phyloP scores from a whole-genome alignment of 2,329 filamentous ascomycete genomes.

The Talaromyces albobiverticillius region DNA sequence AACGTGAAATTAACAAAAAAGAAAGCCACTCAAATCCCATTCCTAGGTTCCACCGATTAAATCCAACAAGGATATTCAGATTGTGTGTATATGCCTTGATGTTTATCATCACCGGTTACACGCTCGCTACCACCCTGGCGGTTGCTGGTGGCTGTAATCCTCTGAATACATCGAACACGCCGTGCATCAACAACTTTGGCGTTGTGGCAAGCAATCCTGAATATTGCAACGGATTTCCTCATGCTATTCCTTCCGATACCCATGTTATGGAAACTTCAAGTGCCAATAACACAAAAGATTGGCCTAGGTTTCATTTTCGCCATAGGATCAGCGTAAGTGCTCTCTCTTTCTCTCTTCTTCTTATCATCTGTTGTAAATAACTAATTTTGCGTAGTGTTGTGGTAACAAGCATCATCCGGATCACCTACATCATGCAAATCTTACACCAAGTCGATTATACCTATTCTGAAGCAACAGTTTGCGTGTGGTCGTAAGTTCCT shows the following conservation, averaged over 20 bases:
- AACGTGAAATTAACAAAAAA: background rate
- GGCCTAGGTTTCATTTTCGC: constrained; percentile 41
- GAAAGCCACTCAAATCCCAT: background rate
- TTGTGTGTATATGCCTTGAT: background rate
- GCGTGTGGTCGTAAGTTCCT: constrained; percentile 2
- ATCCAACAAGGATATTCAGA: background rate
- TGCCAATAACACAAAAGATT: constrained; percentile 42
- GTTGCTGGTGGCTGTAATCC: background rate
- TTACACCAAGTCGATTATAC: background rate
- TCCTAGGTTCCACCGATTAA: background rate
- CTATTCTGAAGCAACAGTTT: background rate
- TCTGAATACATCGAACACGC: background rate
- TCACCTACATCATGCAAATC: constrained; percentile 1
- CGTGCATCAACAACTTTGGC: constrained; percentile 4
- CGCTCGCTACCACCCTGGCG: background rate
- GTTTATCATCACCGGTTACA: constrained; percentile 1
- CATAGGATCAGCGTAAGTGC: background rate
- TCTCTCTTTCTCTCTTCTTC: background rate
- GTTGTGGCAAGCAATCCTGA: constrained; percentile 1
- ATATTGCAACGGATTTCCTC: constrained; percentile 36
- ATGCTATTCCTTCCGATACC: constrained; percentile 47
- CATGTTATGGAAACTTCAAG: constrained; percentile 36
- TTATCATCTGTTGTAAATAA: background rate
- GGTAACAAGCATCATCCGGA: constrained; percentile 1
- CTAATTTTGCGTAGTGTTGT: background rate